Evolutionary conservation across 345 rosid genomes (phyloP), one percentile per base, ranked within the genome.

Genomic region (Salix exigua): DNA sequence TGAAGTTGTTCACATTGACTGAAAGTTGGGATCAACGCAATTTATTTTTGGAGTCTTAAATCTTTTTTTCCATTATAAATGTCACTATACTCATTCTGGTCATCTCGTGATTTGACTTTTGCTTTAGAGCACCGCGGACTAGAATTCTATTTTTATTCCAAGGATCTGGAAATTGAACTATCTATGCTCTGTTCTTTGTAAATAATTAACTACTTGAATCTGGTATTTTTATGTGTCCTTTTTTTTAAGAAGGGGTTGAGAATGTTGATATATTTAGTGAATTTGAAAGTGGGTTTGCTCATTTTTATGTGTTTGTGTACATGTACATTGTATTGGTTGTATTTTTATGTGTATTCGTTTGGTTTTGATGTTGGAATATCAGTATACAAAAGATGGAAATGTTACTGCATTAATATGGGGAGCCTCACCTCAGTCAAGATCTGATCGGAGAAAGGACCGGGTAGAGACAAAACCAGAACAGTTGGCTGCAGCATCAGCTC

Each of bases 401-500:
- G 88, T 87, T 25, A 92, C 97, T 66, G 99, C 99, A 67, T 33
- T 93, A 67, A 91, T 94, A 48, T 94, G 98, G 98, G 98, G 97
- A 75, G 98, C 98, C 26, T 92, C 98, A 16, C 98, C 98, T 71
- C 98, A 94, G 83, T 83, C 96, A 77, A 85, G 98, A 68, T 94
- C 98, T 69, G 98, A 96, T 87, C 82, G 99, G 72, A 92, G 89
- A 79, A 96, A 93, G 82, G 98, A 96, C 80, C 88, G 99, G 76
- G 99, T 96, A 0, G 99, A 96, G 88, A 93, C 98, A 70, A 96
- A 90, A 79, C 99, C 99, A 30, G 99, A 96, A 84, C 99, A 92
- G 82, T 82, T 96, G 83, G 98, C 99, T 83, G 99, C 99, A 83
- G 99, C 99, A 66, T 91, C 99, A 31, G 98, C 98, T 19, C 92